Base-by-base conservation (phyloP, 2,329 filamentous ascomycete genomes). In the Magnaporthiopsis incrustans region DNA sequence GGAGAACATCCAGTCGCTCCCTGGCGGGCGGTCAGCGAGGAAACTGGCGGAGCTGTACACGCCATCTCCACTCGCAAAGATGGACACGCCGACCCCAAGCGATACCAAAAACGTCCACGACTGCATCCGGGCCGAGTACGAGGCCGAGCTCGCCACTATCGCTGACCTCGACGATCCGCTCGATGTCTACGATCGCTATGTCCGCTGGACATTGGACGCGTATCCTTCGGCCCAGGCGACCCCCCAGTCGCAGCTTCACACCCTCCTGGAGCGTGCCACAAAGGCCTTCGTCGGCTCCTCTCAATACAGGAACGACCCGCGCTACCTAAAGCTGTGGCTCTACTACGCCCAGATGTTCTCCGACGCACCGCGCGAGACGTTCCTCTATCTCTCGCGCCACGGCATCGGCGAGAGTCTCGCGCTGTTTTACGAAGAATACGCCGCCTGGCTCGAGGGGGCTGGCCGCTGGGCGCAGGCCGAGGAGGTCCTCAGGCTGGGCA, bases 381-480 rank as follows among this genome's bases (percentile, higher is more conserved):
- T 93, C 73, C 87, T 95, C 60, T 99, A 96, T 73, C 82, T 99
- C 50, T 89, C 94, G 15, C 89, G 93, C 62, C 92, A 99, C 73
- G 84, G 83, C 67, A 91, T 99, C 66, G 95, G 94, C 66, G 92
- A 97, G 71, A 81, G 83, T 0, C 83, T 99, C 3, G 95, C 95
- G 1, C 80, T 98, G 4, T 99, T 92, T 75, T 99, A 99, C 76
- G 95, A 99, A 74, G 95, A 98, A 72, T 99, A 96, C 73, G 93
- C 95, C 1, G 89, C 87, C 1, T 98, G 93, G 91, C 81, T 99
- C 8, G 95, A 99, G 77, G 82, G 86, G 50, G 90, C 88, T 8
- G 90, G 87, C 18, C 83, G 94, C 67, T 97, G 92, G 90, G 84
- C 82, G 27, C 95, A 99, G 75, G 94, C 95, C 0, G 92, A 97